phyloP scores from a whole-genome alignment of 1,284 basidiomycete genomes.

The Ceraceosorus guamensis region DNA sequence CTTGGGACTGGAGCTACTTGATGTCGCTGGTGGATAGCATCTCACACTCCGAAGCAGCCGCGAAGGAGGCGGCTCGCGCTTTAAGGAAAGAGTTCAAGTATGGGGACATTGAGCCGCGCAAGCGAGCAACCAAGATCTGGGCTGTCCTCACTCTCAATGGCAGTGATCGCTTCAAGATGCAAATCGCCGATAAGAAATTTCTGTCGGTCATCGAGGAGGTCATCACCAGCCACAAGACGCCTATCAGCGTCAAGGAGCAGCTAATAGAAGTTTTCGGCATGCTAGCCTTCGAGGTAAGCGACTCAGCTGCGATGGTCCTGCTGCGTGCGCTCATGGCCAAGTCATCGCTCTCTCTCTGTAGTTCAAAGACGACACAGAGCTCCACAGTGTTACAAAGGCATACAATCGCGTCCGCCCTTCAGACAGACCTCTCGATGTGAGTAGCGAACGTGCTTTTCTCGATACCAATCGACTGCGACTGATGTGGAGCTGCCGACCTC shows the following conservation, averaged over 20 bases:
- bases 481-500: background rate
- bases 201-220: constrained; percentile 33
- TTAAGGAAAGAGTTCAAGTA: constrained; percentile 41
- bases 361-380: constrained; percentile 25
- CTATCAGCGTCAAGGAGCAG: constrained; percentile 27
- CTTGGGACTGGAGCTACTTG: constrained; percentile 28
- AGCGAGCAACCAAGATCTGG: constrained; percentile 31
- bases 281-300: constrained; percentile 21
- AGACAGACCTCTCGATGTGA: constrained; percentile 27
- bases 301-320: constrained; percentile 1
- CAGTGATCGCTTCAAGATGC: constrained; percentile 30
- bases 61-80: constrained; percentile 37
- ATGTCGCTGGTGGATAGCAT: constrained; percentile 20
- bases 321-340: background rate
- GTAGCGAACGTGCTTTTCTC: constrained; percentile 13
- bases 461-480: no score
- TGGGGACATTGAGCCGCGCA: constrained; percentile 19
- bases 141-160: constrained; percentile 31
- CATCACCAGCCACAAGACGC: constrained; percentile 26
- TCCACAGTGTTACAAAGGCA: constrained; percentile 26
- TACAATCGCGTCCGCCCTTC: constrained; percentile 36
- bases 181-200: constrained; percentile 36
- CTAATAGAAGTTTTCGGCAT: constrained; percentile 33
- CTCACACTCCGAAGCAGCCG: constrained; percentile 26
- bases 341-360: constrained; percentile 9